These are phyloP conservation scores for Podila verticillata DNA, from an alignment of 192 early-diverging fungal species.

Conservation along the genomic window DNA sequence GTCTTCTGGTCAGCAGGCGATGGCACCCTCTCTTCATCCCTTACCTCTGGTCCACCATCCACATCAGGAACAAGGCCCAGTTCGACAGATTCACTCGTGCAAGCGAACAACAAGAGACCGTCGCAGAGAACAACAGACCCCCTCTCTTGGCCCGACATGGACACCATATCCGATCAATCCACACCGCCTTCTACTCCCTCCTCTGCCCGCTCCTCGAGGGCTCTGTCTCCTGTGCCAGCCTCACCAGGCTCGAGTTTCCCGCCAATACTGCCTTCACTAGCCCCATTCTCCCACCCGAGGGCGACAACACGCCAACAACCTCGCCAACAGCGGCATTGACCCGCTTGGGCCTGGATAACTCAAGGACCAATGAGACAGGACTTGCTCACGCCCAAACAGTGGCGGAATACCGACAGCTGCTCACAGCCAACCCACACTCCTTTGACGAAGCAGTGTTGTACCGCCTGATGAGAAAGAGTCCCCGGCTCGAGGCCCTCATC, in stretches of 20 bases:
- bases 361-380: not conserved
- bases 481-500: constrained; percentile 6
- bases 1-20: not conserved
- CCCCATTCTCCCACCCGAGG: not conserved
- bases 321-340: not conserved
- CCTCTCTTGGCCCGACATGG: constrained; percentile 3
- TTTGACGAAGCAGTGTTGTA: constrained; percentile 22
- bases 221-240: not conserved
- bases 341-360: not conserved
- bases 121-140: not conserved
- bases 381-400: not conserved
- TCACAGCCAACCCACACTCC: not conserved
- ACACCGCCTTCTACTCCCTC: constrained; percentile 15
- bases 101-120: no score
- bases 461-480: constrained; percentile 15
- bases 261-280: constrained; percentile 9
- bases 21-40: constrained; percentile 16
- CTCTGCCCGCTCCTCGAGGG: constrained; percentile 1
- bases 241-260: constrained; percentile 19
- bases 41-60: constrained; percentile 23
- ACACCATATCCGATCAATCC: constrained; percentile 12
- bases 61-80: constrained; percentile 10
- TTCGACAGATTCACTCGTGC: constrained; percentile 13
- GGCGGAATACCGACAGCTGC: no score
- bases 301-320: not conserved